Conservation (phyloP, 805 yeast species). For the Metschnikowia noctiluminum region DNA sequence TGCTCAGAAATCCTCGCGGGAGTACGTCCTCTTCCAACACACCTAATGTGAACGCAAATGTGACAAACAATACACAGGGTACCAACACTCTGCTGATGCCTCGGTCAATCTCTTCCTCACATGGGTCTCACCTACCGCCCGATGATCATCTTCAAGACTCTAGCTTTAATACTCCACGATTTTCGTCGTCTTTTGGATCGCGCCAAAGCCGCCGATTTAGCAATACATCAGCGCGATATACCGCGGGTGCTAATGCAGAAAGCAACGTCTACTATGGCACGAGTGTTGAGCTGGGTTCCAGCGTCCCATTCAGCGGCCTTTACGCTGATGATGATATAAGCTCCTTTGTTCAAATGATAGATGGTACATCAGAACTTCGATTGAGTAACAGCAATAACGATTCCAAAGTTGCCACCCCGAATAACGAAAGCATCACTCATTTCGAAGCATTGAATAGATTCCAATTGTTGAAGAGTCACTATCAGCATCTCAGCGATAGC, state of each 20-base stretch:
- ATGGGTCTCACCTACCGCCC: constrained; percentile 31
- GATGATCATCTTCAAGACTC: constrained; percentile 29
- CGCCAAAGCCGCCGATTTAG: constrained; percentile 51
- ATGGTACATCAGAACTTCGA: constrained; percentile 55
- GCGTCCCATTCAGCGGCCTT: constrained; percentile 39
- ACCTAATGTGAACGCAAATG: constrained; percentile 18
- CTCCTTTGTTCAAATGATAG: constrained; percentile 70
- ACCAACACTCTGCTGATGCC: constrained; percentile 23
- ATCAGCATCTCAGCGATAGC: constrained; percentile 54
- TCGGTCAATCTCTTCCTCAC: constrained; percentile 38
- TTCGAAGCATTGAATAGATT: constrained; percentile 49
- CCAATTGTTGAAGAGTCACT: constrained; percentile 50
- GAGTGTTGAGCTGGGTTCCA: constrained; percentile 35
- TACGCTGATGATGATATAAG: constrained; percentile 58
- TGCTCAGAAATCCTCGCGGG: constrained; percentile 49
- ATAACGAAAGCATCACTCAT: constrained; percentile 20
- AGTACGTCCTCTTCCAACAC: constrained; percentile 39
- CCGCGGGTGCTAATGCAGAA: constrained; percentile 20
- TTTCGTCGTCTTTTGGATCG: constrained; percentile 73
- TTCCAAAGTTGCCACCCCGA: constrained; percentile 14
- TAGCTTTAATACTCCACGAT: constrained; percentile 49
- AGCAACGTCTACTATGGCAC: constrained; percentile 26
- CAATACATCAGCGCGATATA: constrained; percentile 22
- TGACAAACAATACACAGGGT: constrained; percentile 21
- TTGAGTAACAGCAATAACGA: constrained; percentile 22